phyloP scores from a whole-genome alignment of 2,329 filamentous ascomycete species.

The Exophiala viscosa region DNA sequence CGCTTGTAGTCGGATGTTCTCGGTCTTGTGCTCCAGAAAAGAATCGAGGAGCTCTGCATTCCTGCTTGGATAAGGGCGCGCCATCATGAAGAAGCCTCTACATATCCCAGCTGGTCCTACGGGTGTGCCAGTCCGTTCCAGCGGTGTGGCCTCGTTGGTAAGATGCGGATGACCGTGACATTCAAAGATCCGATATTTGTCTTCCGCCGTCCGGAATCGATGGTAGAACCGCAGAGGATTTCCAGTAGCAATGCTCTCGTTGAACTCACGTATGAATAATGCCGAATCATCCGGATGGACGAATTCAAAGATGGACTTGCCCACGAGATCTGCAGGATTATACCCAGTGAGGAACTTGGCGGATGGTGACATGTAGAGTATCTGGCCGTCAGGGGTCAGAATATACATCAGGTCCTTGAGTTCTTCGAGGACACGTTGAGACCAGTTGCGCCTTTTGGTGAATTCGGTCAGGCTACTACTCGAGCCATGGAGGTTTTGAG shows the following conservation, averaged over 20 bases:
- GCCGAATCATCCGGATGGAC: constrained; percentile 82
- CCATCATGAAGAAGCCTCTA: constrained; percentile 90
- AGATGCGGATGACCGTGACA: constrained; percentile 90
- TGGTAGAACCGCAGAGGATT: constrained; percentile 80
- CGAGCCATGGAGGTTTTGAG: constrained; percentile 37
- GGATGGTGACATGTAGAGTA: constrained; percentile 82
- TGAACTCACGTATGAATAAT: constrained; percentile 81
- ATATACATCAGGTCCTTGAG: constrained; percentile 85
- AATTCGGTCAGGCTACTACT: constrained; percentile 61
- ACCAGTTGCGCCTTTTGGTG: constrained; percentile 71
- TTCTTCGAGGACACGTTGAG: constrained; percentile 83
- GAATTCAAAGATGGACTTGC: constrained; percentile 72
- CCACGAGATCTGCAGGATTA: constrained; percentile 64
- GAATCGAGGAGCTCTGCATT: constrained; percentile 83
- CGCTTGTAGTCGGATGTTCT: constrained; percentile 81
- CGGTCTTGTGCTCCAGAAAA: constrained; percentile 93
- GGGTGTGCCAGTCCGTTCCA: constrained; percentile 51
- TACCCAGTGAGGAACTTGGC: constrained; percentile 73
- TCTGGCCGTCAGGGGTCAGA: constrained; percentile 75
- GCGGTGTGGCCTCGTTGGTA: constrained; percentile 55
- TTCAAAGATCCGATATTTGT: constrained; percentile 75
- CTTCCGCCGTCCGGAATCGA: constrained; percentile 72
- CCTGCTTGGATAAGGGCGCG: constrained; percentile 82
- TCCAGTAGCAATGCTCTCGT: constrained; percentile 81
- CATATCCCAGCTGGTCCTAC: constrained; percentile 68